Evolutionary conservation across 108 stramenopile genomes (phyloP).

Genomic region (Skeletonema tropicum): DNA sequence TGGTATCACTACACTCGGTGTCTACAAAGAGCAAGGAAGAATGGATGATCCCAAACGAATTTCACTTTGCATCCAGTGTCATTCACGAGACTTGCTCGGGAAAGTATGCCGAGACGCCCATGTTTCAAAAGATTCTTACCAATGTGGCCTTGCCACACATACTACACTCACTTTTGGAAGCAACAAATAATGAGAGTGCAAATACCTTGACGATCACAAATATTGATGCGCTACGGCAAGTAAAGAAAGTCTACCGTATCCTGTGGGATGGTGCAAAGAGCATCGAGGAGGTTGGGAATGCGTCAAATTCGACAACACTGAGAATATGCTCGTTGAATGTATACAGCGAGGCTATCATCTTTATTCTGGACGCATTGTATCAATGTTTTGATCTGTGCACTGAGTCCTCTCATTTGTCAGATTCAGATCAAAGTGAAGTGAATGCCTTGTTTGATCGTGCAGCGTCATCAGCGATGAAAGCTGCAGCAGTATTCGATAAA

Average conservation of each 20-base stretch:
- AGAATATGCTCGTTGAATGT: conserved; percentile 24
- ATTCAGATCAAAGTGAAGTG: conserved; percentile 19
- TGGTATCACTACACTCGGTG: conserved; percentile 13
- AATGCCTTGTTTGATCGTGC: conserved; percentile 37
- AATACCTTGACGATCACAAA: conserved; percentile 6
- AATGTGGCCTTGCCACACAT: conserved; percentile 22
- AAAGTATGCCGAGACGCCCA: conserved; percentile 8
- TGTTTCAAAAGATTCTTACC: conserved; percentile 23
- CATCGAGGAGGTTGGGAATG: conserved; percentile 9
- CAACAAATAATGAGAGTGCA: background rate
- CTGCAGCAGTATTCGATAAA: conserved; percentile 14
- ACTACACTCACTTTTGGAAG: conserved; percentile 9
- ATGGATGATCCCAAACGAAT: conserved; percentile 29
- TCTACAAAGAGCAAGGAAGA: background rate
- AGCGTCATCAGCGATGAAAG: conserved; percentile 41
- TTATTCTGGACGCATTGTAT: conserved; percentile 13
- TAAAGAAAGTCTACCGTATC: conserved; percentile 36
- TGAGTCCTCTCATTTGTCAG: background rate
- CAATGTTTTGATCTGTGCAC: background rate
- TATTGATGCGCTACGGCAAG: conserved; percentile 27
- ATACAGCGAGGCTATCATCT: conserved; percentile 20
- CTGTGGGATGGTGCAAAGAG: conserved; percentile 43
- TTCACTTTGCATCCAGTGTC: conserved; percentile 28
- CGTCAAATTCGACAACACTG: background rate
- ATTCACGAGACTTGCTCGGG: conserved; percentile 17